These are phyloP conservation scores for Penicillium lagena DNA, from an alignment of 495 filamentous ascomycete species.

Conservation along the genomic window DNA sequence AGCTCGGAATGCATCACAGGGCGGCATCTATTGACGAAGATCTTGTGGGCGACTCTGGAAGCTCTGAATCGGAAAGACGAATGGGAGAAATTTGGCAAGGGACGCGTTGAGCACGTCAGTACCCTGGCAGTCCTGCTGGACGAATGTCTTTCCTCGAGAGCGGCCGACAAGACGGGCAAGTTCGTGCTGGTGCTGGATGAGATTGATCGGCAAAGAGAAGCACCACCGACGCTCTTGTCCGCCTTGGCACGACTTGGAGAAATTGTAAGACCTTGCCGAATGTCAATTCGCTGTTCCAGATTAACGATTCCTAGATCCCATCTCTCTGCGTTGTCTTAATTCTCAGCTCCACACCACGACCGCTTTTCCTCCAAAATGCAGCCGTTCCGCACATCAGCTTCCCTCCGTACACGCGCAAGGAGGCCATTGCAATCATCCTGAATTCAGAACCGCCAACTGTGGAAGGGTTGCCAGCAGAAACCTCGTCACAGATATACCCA, in stretches of 20 bases:
- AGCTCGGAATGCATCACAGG: slow-evolving; percentile 84
- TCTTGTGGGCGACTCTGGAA: slow-evolving; percentile 35
- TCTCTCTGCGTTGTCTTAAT: slow-evolving; percentile 73
- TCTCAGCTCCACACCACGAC: slow-evolving; percentile 59
- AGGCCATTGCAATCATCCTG: slow-evolving; percentile 68
- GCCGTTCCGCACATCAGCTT: slow-evolving; percentile 79
- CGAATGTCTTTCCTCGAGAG: slow-evolving; percentile 36
- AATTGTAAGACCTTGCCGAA: slow-evolving; percentile 44
- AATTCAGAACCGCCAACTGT: slow-evolving; percentile 31
- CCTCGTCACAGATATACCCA: slow-evolving; percentile 27
- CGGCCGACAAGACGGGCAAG: slow-evolving; percentile 29
- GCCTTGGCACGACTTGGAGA: slow-evolving; percentile 74
- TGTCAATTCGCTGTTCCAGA: neutral
- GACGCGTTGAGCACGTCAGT: slow-evolving; percentile 71
- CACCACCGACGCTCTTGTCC: slow-evolving; percentile 72
- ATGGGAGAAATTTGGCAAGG: slow-evolving; percentile 37
- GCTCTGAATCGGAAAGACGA: slow-evolving; percentile 32
- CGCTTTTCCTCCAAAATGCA: slow-evolving; percentile 63
- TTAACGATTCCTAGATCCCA: slow-evolving; percentile 58
- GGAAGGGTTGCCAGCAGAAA: slow-evolving; percentile 23
- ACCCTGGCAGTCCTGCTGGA: slow-evolving; percentile 63
- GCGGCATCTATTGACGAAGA: slow-evolving; percentile 72
- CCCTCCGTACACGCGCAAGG: slow-evolving; percentile 72
- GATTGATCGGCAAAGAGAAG: slow-evolving; percentile 83
- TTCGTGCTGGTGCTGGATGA: slow-evolving; percentile 86